Conservation (phyloP, 257 asterid species). For the Gynochthodes officinalis region DNA sequence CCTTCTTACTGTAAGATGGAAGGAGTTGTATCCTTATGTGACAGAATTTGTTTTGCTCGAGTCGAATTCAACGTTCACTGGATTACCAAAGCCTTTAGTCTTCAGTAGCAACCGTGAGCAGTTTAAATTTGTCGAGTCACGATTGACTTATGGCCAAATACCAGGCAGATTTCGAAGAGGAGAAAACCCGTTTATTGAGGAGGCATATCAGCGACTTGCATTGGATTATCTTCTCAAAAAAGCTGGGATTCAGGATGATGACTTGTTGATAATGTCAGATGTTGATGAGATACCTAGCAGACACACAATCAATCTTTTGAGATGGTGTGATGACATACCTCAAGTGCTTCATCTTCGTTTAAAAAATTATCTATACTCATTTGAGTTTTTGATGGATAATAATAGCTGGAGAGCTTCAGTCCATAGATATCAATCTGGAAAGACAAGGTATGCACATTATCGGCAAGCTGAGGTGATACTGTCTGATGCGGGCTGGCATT, state of each 20-base stretch:
- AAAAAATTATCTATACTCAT: conserved; percentile 72
- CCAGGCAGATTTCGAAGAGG: conserved; percentile 72
- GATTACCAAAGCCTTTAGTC: conserved; percentile 59
- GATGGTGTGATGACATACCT: conserved; percentile 81
- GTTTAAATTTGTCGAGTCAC: conserved; percentile 59
- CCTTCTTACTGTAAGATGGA: conserved; percentile 72
- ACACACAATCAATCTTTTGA: conserved; percentile 70
- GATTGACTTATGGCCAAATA: conserved; percentile 71
- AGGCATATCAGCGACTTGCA: conserved; percentile 80
- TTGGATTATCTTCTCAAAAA: conserved; percentile 73
- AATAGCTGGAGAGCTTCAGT: conserved; percentile 84
- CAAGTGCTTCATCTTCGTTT: conserved; percentile 67
- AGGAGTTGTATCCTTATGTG: conserved; percentile 68
- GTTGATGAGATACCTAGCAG: conserved; percentile 78
- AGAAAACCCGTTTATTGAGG: conserved; percentile 79
- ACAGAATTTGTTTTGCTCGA: conserved; percentile 71
- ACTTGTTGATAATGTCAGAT: conserved; percentile 74
- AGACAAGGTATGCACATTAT: conserved; percentile 77
- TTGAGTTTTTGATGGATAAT: conserved; percentile 70
- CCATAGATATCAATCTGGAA: conserved; percentile 66
- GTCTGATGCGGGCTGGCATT: conserved; percentile 82
- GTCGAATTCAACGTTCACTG: conserved; percentile 84
- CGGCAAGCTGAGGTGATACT: conserved; percentile 64
- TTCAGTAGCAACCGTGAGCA: conserved; percentile 47
- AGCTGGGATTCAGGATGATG: conserved; percentile 82